These are phyloP conservation scores for Spinellus fusiger DNA, from an alignment of 192 early-diverging fungal genomes.

Conservation along the genomic window DNA sequence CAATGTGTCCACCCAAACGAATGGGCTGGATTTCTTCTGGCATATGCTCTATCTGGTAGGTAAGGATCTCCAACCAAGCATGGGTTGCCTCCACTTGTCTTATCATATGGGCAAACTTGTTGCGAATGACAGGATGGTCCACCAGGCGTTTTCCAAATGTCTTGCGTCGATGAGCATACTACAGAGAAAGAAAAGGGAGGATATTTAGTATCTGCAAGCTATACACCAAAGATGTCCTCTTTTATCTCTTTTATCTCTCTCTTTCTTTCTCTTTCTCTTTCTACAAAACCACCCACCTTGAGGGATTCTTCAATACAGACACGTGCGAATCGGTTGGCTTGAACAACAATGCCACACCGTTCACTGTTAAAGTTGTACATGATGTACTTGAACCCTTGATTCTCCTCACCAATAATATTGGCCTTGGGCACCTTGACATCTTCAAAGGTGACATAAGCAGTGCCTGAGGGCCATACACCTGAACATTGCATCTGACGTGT, in stretches of 20 bases:
- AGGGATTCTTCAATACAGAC: constrained; percentile 81
- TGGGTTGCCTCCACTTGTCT: constrained; percentile 82
- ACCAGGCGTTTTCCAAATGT: constrained; percentile 85
- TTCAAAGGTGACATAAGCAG: constrained; percentile 74
- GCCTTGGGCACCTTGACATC: constrained; percentile 83
- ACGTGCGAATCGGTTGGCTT: constrained; percentile 80
- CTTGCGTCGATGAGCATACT: constrained; percentile 75
- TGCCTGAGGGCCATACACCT: constrained; percentile 74
- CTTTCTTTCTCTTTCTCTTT: no score
- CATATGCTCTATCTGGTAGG: constrained; percentile 68
- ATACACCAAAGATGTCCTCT: no score
- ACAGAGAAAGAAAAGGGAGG: background rate
- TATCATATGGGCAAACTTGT: constrained; percentile 78
- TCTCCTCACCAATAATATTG: constrained; percentile 80
- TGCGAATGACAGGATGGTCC: constrained; percentile 79
- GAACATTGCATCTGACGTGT: constrained; percentile 80
- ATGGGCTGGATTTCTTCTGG: constrained; percentile 59
- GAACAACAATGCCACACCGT: constrained; percentile 77
- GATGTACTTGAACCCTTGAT: constrained; percentile 75
- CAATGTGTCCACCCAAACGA: constrained; percentile 81
- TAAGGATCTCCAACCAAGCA: constrained; percentile 73
- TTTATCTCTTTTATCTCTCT: no score
- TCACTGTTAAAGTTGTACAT: constrained; percentile 69
- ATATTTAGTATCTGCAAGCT: no score
- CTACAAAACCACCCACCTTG: constrained; percentile 32